Evolutionary conservation across 2,329 filamentous ascomycete species (phyloP).

Genomic region (Bipolaris gigantea): DNA sequence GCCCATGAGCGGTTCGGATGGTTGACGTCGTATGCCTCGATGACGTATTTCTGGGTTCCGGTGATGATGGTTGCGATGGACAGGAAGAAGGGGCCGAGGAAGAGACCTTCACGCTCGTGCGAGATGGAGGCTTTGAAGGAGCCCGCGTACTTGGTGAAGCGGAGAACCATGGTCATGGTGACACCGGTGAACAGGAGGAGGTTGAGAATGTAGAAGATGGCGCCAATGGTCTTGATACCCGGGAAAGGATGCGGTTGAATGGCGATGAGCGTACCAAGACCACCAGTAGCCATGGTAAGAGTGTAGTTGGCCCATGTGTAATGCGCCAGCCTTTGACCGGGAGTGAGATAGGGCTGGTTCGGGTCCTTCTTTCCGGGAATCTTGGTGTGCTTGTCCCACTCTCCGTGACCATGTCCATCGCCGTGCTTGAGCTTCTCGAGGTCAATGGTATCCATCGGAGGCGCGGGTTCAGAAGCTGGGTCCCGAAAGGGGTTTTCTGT

Average conservation of each 20-base stretch:
- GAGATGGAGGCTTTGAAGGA: slow-evolving; percentile 52
- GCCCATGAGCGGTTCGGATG: slow-evolving; percentile 49
- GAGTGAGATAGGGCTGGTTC: slow-evolving; percentile 37
- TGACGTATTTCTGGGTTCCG: slow-evolving; percentile 45
- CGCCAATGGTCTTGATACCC: slow-evolving; percentile 56
- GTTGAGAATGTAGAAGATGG: slow-evolving; percentile 56
- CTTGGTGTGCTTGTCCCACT: slow-evolving; percentile 32
- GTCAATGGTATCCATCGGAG: slow-evolving; percentile 26
- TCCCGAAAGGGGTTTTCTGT: slow-evolving; percentile 25
- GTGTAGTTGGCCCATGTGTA: slow-evolving; percentile 56
- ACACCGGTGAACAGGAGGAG: slow-evolving; percentile 50
- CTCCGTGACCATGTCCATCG: slow-evolving; percentile 9
- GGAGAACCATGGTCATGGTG: slow-evolving; percentile 41
- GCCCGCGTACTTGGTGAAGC: slow-evolving; percentile 51
- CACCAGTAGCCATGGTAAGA: slow-evolving; percentile 53
- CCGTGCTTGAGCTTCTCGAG: slow-evolving; percentile 36
- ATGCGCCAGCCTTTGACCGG: slow-evolving; percentile 36
- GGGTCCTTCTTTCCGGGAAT: slow-evolving; percentile 38
- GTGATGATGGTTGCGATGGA: slow-evolving; percentile 48
- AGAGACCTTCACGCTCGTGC: slow-evolving; percentile 56
- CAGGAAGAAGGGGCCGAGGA: slow-evolving; percentile 51
- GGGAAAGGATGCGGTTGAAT: slow-evolving; percentile 51
- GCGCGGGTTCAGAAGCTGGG: slow-evolving; percentile 12
- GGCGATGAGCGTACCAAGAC: slow-evolving; percentile 49
- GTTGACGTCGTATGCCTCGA: slow-evolving; percentile 37